A percentile compares a stretch with the other conserved stretches of the same genome.
phyloP scores from a whole-genome alignment of 2,329 filamentous ascomycete species.

The Fusarium proliferatum region DNA sequence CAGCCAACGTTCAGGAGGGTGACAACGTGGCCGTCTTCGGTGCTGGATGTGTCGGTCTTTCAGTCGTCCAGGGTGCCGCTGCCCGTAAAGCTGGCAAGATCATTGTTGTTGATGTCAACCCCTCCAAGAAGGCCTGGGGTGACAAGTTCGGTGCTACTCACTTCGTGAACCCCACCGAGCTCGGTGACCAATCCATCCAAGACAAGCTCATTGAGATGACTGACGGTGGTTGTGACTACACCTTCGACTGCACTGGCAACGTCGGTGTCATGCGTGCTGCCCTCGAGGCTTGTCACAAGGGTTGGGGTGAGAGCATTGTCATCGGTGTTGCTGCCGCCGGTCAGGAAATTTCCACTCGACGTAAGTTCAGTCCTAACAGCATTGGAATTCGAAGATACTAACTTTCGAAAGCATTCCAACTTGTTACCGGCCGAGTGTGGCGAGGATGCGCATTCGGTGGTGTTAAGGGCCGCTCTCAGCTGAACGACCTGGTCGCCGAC shows the following conservation, averaged over 20 bases:
- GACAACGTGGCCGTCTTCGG: constrained; percentile 93
- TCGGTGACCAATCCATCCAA: constrained; percentile 83
- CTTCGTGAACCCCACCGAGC: constrained; percentile 92
- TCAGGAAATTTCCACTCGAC: constrained; percentile 93
- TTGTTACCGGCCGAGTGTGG: constrained; percentile 97
- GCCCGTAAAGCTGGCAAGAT: constrained; percentile 83
- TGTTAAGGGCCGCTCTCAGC: constrained; percentile 95
- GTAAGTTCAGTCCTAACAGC: constrained; percentile 65
- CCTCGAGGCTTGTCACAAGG: constrained; percentile 98
- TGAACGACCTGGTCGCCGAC: constrained; percentile 86
- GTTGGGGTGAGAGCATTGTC: constrained; percentile 97
- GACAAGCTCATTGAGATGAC: constrained; percentile 97
- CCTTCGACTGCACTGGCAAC: constrained; percentile 98
- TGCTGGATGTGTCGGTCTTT: constrained; percentile 94
- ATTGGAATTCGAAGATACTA: constrained; percentile 18
- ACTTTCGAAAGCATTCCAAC: constrained; percentile 82
- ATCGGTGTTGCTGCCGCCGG: constrained; percentile 97
- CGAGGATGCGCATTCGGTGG: constrained; percentile 98
- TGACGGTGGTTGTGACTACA: constrained; percentile 97
- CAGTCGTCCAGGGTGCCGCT: constrained; percentile 93
- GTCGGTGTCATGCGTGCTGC: constrained; percentile 95
- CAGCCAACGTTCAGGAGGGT: constrained; percentile 90
- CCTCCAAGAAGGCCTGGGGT: constrained; percentile 89
- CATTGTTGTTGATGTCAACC: constrained; percentile 82
- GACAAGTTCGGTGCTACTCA: constrained; percentile 96